phyloP scores from a whole-genome alignment of 495 filamentous ascomycete species.

The Daldinia concentrica region DNA sequence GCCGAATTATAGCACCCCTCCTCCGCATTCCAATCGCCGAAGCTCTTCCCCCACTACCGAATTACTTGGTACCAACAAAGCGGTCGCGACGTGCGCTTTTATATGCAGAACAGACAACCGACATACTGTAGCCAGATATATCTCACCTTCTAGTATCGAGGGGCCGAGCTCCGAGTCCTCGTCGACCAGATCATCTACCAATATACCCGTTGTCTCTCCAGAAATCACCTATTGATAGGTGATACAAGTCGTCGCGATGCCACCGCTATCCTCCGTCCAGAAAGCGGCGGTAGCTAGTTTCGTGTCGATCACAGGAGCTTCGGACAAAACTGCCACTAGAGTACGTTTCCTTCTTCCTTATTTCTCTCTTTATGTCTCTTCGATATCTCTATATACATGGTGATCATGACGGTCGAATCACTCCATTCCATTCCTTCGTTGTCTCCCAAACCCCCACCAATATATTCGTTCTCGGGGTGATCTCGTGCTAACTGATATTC shows the following conservation, averaged over 20 bases:
- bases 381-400: background rate
- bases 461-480: background rate
- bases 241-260: constrained; percentile 48
- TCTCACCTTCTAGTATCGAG: background rate
- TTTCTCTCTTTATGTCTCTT: constrained; percentile 14
- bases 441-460: constrained; percentile 1
- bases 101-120: background rate
- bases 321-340: constrained; percentile 60
- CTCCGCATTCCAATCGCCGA: background rate
- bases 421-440: background rate
- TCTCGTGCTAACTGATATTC: constrained; percentile 33
- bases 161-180: background rate
- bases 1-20: background rate
- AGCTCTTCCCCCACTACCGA: background rate
- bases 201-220: background rate
- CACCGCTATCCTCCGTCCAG: constrained; percentile 57
- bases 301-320: constrained; percentile 60
- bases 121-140: background rate
- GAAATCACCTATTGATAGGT: background rate
- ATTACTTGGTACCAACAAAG: background rate
- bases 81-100: background rate
- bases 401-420: background rate
- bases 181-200: background rate
- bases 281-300: constrained; percentile 63
- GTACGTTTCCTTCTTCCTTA: constrained; percentile 50